Evolutionary conservation across 768 basidiomycete genomes (phyloP).

Genomic region (Pisolithus tinctorius): DNA sequence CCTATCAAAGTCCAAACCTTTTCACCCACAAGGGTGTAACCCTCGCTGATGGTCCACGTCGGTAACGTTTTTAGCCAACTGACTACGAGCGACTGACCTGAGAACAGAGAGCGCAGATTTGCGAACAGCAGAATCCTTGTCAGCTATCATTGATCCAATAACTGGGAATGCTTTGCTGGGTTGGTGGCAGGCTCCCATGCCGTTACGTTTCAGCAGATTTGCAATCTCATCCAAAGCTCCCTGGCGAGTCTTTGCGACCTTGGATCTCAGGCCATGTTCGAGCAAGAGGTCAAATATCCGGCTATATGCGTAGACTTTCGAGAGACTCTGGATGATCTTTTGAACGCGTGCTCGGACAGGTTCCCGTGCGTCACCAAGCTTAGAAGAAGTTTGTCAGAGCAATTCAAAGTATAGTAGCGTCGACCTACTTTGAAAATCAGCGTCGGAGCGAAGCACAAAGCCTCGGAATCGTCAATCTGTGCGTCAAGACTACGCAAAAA

Average conservation of each 20-base stretch:
- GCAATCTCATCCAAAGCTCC: slow-evolving; percentile 80
- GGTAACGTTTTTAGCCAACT: slow-evolving; percentile 2
- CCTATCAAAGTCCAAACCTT: slow-evolving; percentile 80
- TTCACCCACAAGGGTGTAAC: slow-evolving; percentile 77
- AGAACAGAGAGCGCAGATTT: slow-evolving; percentile 80
- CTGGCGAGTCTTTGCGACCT: slow-evolving; percentile 88
- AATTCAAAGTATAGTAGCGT: background rate
- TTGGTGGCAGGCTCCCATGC: slow-evolving; percentile 70
- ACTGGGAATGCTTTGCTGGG: slow-evolving; percentile 73
- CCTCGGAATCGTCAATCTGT: slow-evolving; percentile 82
- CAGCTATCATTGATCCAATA: slow-evolving; percentile 74
- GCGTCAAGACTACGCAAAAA: slow-evolving; percentile 69
- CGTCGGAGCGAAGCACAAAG: slow-evolving; percentile 81
- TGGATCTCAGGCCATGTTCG: slow-evolving; percentile 83
- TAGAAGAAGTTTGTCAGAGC: slow-evolving; percentile 2
- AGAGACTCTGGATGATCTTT: slow-evolving; percentile 76
- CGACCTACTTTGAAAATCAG: slow-evolving; percentile 76
- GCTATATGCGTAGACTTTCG: slow-evolving; percentile 90
- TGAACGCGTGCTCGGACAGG: slow-evolving; percentile 73
- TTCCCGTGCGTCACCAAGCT: slow-evolving; percentile 94
- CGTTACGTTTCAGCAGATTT: slow-evolving; percentile 70
- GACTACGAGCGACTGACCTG: slow-evolving; percentile 45
- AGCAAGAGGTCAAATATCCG: slow-evolving; percentile 83
- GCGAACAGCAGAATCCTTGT: slow-evolving; percentile 84
- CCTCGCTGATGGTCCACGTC: slow-evolving; percentile 49